Percentiles rank a stretch among this genome's conserved stretches.
These are phyloP conservation scores for Phyllachora maydis DNA, from an alignment of 2,329 filamentous ascomycete species.

Conservation along the genomic window DNA sequence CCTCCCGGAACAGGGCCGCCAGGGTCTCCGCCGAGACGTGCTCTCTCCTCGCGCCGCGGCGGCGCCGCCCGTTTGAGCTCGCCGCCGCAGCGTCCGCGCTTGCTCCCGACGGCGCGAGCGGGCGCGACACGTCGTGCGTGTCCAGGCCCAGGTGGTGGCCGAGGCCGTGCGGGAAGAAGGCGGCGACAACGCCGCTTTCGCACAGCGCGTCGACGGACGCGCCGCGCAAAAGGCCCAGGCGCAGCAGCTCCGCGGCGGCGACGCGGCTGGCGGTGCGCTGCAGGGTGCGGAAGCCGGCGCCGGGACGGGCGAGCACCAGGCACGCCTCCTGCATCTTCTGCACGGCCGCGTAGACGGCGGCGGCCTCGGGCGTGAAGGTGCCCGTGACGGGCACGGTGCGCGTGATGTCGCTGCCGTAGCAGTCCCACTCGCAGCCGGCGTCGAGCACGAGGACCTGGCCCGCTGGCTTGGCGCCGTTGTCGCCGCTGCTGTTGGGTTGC, in stretches of 20 bases:
- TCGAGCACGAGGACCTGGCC: conserved; percentile 66
- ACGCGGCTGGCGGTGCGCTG: conserved; percentile 54
- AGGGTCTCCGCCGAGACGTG: conserved; percentile 16
- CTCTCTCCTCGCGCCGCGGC: conserved; percentile 15
- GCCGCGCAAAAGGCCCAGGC: conserved; percentile 50
- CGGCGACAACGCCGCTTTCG: conserved; percentile 28
- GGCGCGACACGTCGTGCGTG: too few species aligned
- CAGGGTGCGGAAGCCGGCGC: conserved; percentile 48
- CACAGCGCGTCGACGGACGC: conserved; percentile 32
- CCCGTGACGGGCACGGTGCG: conserved; percentile 66
- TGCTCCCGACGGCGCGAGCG: conserved; percentile 1
- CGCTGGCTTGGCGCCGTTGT: too few species aligned
- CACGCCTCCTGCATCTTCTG: conserved; percentile 62
- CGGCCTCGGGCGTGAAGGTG: conserved; percentile 43
- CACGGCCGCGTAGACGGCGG: conserved; percentile 58
- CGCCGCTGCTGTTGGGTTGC: too few species aligned
- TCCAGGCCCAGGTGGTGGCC: conserved; percentile 28
- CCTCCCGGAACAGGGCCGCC: conserved; percentile 9
- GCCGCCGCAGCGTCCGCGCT: conserved; percentile 2
- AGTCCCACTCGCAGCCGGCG: conserved; percentile 66
- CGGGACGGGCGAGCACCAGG: conserved; percentile 47
- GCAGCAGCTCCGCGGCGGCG: conserved; percentile 48
- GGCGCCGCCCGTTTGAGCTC: not conserved
- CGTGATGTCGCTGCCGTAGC: conserved; percentile 82
- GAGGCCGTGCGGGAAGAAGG: conserved; percentile 46